Conservation (phyloP, 345 rosid genomes). For the Pistacia vera region DNA sequence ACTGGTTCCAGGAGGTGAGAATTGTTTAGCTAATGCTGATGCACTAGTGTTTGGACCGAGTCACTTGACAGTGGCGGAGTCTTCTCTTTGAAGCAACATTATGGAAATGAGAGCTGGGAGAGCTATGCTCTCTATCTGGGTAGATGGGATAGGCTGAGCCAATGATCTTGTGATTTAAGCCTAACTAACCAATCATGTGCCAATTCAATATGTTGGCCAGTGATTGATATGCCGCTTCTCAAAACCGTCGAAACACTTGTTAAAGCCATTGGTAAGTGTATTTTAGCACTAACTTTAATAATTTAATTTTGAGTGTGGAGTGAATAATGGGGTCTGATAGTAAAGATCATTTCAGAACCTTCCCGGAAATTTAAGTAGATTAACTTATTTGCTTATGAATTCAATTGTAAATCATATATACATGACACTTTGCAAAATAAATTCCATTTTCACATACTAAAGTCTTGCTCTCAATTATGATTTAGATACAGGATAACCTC, state of each 20-base stretch:
- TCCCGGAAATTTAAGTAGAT: no score
- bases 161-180: constrained; percentile 47
- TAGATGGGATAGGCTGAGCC: constrained; percentile 39
- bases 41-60: constrained; percentile 50
- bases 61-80: constrained; percentile 38
- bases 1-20: constrained; percentile 35
- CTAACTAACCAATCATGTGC: constrained; percentile 35
- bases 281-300: neutral
- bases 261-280: constrained; percentile 38
- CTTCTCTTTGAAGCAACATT: constrained; percentile 37
- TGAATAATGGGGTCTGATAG: no score
- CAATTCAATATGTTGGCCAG: constrained; percentile 61
- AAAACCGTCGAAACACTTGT: constrained; percentile 32
- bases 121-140: constrained; percentile 54
- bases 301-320: neutral
- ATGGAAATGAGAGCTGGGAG: constrained; percentile 46
- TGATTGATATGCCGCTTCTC: constrained; percentile 47
- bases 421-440: no score
- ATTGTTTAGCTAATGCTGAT: constrained; percentile 39
- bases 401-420: no score
- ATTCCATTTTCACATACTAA: neutral
- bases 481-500: constrained; percentile 35
- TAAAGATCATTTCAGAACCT: no score
- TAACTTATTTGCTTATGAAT: no score
- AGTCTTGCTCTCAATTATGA: constrained; percentile 5